Evolutionary conservation across 2,329 filamentous ascomycete genomes (phyloP).

Genomic region (Aspergillus fischeri): DNA sequence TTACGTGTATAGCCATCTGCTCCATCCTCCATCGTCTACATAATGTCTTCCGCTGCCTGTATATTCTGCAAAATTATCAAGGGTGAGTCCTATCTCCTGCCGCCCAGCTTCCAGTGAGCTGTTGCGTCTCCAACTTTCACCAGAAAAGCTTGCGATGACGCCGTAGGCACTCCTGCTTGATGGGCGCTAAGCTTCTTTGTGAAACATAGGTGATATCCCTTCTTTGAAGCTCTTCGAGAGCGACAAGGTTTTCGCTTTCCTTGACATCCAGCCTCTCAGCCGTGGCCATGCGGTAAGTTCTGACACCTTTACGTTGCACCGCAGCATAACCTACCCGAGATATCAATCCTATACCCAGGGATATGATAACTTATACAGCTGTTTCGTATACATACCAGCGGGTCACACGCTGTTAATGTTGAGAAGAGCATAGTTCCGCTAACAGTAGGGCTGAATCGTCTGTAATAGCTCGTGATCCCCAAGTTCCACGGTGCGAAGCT

Average conservation of each 20-base stretch:
- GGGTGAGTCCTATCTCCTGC: constrained; percentile 48
- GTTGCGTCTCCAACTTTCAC: not conserved
- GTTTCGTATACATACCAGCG: not conserved
- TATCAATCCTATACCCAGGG: not conserved
- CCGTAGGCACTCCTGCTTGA: not conserved
- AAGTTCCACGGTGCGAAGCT: constrained; percentile 93
- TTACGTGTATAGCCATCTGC: not conserved
- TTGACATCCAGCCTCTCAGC: constrained; percentile 89
- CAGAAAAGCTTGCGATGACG: constrained; percentile 2
- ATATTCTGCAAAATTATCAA: constrained; percentile 99
- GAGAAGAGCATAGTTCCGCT: constrained; percentile 1
- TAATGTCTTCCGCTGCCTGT: constrained; percentile 57
- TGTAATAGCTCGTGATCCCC: constrained; percentile 79
- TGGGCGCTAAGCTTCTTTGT: constrained; percentile 7
- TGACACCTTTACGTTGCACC: not conserved
- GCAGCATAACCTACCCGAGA: not conserved
- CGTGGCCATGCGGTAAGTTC: constrained; percentile 77
- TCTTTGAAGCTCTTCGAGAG: constrained; percentile 95
- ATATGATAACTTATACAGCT: not conserved
- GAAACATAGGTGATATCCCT: constrained; percentile 76
- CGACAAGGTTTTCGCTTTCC: constrained; percentile 88
- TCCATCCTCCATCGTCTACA: not conserved
- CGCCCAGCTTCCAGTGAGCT: not conserved
- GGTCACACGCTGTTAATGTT: not conserved
- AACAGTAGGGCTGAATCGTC: constrained; percentile 6